phyloP scores from a whole-genome alignment of 1,284 basidiomycete species.

The Peniophora sp. region DNA sequence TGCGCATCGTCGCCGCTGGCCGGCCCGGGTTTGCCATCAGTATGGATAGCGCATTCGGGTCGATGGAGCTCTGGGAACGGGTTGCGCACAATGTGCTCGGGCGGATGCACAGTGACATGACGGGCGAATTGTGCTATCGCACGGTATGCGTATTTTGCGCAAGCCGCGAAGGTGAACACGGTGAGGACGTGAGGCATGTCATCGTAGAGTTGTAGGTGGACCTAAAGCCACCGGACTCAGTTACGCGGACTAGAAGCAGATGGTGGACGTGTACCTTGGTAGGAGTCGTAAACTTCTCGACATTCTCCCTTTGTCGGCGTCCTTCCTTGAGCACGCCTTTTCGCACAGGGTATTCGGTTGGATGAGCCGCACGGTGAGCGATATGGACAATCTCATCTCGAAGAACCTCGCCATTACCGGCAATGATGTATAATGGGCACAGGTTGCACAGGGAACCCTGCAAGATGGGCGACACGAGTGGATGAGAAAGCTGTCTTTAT shows the following conservation, averaged over 20 bases:
- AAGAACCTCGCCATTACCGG: constrained; percentile 74
- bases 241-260: background rate
- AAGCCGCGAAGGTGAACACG: constrained; percentile 51
- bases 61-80: constrained; percentile 39
- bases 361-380: constrained; percentile 80
- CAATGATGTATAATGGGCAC: constrained; percentile 74
- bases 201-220: constrained; percentile 72
- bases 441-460: constrained; percentile 78
- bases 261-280: constrained; percentile 44
- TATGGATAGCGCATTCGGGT: constrained; percentile 20
- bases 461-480: constrained; percentile 71
- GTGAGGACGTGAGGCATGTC: constrained; percentile 68
- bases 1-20: background rate
- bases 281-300: constrained; percentile 47
- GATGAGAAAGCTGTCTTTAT: constrained; percentile 67
- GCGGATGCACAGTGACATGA: constrained; percentile 36
- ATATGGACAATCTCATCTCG: constrained; percentile 78
- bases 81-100: constrained; percentile 27
- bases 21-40: constrained; percentile 9
- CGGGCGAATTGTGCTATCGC: constrained; percentile 49
- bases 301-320: constrained; percentile 44
- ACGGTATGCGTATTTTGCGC: constrained; percentile 44
- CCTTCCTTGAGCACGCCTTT: constrained; percentile 44
- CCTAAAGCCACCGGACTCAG: constrained; percentile 22
- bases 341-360: constrained; percentile 58